Percentiles rank a stretch among this genome's conserved stretches.
phyloP scores from a whole-genome alignment of 768 basidiomycete genomes.

The Butyriboletus loyo region DNA sequence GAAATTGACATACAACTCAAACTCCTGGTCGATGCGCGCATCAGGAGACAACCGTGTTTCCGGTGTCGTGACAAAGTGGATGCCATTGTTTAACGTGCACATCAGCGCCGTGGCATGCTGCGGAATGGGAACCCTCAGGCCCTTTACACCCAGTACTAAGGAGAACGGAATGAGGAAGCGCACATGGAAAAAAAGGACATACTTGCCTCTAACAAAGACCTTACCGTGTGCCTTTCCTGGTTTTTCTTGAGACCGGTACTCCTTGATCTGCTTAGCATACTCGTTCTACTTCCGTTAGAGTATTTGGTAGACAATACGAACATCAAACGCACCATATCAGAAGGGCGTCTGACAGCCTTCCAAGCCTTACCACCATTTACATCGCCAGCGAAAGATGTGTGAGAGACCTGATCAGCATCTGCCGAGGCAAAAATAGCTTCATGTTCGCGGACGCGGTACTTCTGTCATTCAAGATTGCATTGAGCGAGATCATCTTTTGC shows the following conservation, averaged over 20 bases:
- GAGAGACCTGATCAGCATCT: constrained; percentile 67
- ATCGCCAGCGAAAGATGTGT: constrained; percentile 74
- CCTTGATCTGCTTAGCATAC: constrained; percentile 86
- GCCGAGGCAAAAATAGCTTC: constrained; percentile 81
- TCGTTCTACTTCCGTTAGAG: constrained; percentile 64
- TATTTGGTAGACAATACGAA: not conserved
- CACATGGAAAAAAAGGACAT: not conserved
- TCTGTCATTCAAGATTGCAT: constrained; percentile 38
- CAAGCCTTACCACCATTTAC: constrained; percentile 79
- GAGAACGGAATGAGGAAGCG: not conserved
- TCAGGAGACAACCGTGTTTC: constrained; percentile 60
- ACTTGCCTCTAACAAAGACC: constrained; percentile 87
- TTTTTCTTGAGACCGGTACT: constrained; percentile 74
- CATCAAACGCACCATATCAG: constrained; percentile 75
- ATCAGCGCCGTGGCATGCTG: constrained; percentile 69
- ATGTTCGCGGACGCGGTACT: constrained; percentile 80
- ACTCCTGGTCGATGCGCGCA: constrained; percentile 79
- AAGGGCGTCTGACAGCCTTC: constrained; percentile 83
- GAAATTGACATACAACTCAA: constrained; percentile 67
- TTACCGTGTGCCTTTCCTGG: constrained; percentile 84
- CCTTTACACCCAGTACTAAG: constrained; percentile 73
- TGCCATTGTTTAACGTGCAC: constrained; percentile 93
- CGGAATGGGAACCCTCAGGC: constrained; percentile 76
- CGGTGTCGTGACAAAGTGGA: constrained; percentile 92
- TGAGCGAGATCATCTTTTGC: not conserved